Base-by-base conservation (phyloP, 2,329 filamentous ascomycete species). In the Talaromyces sp. region DNA sequence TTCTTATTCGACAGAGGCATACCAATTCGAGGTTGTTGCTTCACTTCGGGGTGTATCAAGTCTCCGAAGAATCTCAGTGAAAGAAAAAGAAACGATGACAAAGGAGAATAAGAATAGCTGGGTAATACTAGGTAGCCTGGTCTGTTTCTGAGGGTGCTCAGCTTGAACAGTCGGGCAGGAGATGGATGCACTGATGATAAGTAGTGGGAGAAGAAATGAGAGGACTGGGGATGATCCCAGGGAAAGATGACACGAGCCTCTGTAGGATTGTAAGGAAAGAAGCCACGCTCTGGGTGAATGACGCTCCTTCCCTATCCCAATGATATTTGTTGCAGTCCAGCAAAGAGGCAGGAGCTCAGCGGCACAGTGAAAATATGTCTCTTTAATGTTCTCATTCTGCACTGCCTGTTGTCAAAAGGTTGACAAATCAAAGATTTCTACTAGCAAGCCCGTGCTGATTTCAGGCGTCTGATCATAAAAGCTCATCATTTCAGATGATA, bases 101-200 rank as follows among this genome's bases (percentile, higher is more conserved):
- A 37, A 47, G 11, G 3, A n/a, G 37, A 24, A 27, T 65, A 65
- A 65, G 45, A 64, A 64, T 64, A 64, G 24, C 19, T 50, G 27
- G 39, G 24, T 63, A 63, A 63, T 31, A 57, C 61, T 63, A 63
- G 31, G 27, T n/a, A 35, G 48, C 41, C 27, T 19, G n/a, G 31
- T 35, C 41, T 58, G 33, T 43, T 59, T 14, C 13, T 43, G 39
- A 59, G 56, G 22, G 31, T 33, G 39, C 39, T 45, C 22, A 24
- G 16, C 13, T 43, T 59, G 56, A 13, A 59, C 37, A 59, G 37
- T 27, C 3, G 37, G 39, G 43, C 31, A 50, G 33, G 22, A 27
- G 50, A 52, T 62, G 31, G 50, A 57, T 27, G 33, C 14, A 48
- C 22, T 35, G 41, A 60, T n/a, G 33, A 52, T n/a, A 37, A 22